Conservation (phyloP, 2,329 filamentous ascomycete species). For the Conoideocrella luteorostrata region DNA sequence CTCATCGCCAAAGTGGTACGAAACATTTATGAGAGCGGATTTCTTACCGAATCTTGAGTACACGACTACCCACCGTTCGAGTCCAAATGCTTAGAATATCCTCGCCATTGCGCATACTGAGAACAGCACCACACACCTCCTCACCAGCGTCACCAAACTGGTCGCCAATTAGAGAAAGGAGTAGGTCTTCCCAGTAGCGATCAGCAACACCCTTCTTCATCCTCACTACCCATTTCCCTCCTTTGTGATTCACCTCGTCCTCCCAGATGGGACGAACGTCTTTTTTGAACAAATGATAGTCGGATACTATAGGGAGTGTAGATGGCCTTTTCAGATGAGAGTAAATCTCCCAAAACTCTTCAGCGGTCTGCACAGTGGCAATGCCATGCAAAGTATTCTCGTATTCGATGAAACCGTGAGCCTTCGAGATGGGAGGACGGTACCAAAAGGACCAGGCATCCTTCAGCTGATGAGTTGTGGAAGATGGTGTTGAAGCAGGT, state of each 20-base stretch:
- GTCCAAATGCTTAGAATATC: slow-evolving; percentile 98
- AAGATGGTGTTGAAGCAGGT: slow-evolving; percentile 30
- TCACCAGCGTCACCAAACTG: slow-evolving; percentile 90
- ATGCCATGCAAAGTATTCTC: slow-evolving; percentile 92
- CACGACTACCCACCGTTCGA: slow-evolving; percentile 82
- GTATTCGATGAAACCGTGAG: slow-evolving; percentile 80
- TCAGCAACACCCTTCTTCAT: slow-evolving; percentile 97
- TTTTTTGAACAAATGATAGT: slow-evolving; percentile 97
- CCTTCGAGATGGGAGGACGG: slow-evolving; percentile 91
- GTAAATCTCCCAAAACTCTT: slow-evolving; percentile 90
- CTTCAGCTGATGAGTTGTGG: slow-evolving; percentile 55
- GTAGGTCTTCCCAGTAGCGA: slow-evolving; percentile 91
- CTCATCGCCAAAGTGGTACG: neutral
- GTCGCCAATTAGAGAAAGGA: slow-evolving; percentile 86
- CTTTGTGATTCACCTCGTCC: slow-evolving; percentile 91
- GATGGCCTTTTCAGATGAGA: slow-evolving; percentile 86
- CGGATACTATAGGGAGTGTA: slow-evolving; percentile 79
- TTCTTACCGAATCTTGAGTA: slow-evolving; percentile 88
- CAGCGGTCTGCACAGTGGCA: slow-evolving; percentile 71
- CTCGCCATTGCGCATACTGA: slow-evolving; percentile 91
- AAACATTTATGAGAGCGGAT: neutral
- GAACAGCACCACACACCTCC: slow-evolving; percentile 89
- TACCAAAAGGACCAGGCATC: slow-evolving; percentile 97
- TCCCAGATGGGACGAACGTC: slow-evolving; percentile 97
- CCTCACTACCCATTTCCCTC: slow-evolving; percentile 95